Conservation (phyloP, 2,329 filamentous ascomycete species). For the Peltaster fructicola region DNA sequence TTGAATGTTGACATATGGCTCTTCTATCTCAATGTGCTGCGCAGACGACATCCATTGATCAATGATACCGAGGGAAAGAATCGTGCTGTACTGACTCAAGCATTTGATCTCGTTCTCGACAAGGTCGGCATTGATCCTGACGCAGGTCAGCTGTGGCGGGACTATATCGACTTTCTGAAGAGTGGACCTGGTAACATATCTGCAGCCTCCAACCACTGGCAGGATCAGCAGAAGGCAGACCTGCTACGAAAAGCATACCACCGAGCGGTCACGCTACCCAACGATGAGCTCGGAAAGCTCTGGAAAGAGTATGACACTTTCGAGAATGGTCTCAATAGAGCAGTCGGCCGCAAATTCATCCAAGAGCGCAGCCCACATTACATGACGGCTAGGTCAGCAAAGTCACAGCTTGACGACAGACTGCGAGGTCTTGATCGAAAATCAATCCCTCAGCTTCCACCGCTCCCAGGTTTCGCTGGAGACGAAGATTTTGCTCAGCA, state of each 20-base stretch:
- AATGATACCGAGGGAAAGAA: constrained; percentile 61
- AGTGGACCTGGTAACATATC: constrained; percentile 54
- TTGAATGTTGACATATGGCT: constrained; percentile 81
- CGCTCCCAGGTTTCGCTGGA: constrained; percentile 70
- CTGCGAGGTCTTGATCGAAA: constrained; percentile 58
- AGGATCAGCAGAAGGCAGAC: constrained; percentile 97
- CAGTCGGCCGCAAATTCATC: constrained; percentile 82
- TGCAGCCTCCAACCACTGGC: constrained; percentile 75
- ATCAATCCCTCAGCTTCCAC: constrained; percentile 65
- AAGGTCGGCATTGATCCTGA: constrained; percentile 85
- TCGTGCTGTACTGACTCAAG: constrained; percentile 61
- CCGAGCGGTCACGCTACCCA: constrained; percentile 72
- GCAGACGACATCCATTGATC: constrained; percentile 72
- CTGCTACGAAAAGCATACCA: constrained; percentile 82
- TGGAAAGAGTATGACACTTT: constrained; percentile 99
- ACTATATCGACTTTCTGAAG: constrained; percentile 88
- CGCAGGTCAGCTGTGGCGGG: constrained; percentile 75
- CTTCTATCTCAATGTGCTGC: constrained; percentile 86
- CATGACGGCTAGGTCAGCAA: constrained; percentile 87
- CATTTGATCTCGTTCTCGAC: constrained; percentile 83
- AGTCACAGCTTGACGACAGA: constrained; percentile 79
- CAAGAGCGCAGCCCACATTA: constrained; percentile 86
- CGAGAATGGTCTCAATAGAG: constrained; percentile 83
- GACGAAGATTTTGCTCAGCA: constrained; percentile 71
- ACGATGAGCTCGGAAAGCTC: constrained; percentile 59